Evolutionary conservation across 768 basidiomycete genomes (phyloP).

Genomic region (Kwoniella europaea): DNA sequence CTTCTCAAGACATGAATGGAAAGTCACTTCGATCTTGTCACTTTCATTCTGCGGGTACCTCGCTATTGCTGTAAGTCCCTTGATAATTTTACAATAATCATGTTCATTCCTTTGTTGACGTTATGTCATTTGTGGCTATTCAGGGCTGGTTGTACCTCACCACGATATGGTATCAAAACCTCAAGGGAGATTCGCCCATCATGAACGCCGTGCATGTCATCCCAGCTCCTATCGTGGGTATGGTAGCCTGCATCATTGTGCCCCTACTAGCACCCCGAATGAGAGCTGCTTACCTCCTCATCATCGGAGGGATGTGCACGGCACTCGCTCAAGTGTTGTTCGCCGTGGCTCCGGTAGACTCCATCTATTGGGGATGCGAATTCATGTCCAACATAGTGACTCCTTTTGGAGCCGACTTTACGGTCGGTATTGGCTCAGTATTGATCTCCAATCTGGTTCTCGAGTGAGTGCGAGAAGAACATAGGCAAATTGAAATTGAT

Average conservation of each 20-base stretch:
- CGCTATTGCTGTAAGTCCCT: constrained; percentile 15
- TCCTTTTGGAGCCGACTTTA: constrained; percentile 44
- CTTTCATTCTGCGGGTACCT: constrained; percentile 25
- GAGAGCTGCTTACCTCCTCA: constrained; percentile 25
- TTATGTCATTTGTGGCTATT: not conserved
- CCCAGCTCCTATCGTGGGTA: constrained; percentile 30
- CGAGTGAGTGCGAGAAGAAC: constrained; percentile 27
- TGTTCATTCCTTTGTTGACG: too few relatives aligned
- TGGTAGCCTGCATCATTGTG: constrained; percentile 23
- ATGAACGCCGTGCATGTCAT: constrained; percentile 29
- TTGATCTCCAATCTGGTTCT: constrained; percentile 42
- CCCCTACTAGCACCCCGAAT: constrained; percentile 30
- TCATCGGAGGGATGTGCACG: constrained; percentile 27
- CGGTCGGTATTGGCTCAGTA: constrained; percentile 24
- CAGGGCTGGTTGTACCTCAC: constrained; percentile 32
- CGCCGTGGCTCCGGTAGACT: constrained; percentile 35
- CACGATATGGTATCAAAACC: constrained; percentile 44
- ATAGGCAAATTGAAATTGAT: too few relatives aligned
- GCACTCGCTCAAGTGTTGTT: constrained; percentile 28
- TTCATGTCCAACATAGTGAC: constrained; percentile 35
- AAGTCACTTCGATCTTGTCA: constrained; percentile 24
- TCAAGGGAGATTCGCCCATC: constrained; percentile 31
- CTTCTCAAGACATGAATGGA: constrained; percentile 31
- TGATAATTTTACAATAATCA: not conserved
- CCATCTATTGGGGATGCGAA: constrained; percentile 42